phyloP scores from a whole-genome alignment of 352 stramenopile genomes.

The Globisporangium yorkense region DNA sequence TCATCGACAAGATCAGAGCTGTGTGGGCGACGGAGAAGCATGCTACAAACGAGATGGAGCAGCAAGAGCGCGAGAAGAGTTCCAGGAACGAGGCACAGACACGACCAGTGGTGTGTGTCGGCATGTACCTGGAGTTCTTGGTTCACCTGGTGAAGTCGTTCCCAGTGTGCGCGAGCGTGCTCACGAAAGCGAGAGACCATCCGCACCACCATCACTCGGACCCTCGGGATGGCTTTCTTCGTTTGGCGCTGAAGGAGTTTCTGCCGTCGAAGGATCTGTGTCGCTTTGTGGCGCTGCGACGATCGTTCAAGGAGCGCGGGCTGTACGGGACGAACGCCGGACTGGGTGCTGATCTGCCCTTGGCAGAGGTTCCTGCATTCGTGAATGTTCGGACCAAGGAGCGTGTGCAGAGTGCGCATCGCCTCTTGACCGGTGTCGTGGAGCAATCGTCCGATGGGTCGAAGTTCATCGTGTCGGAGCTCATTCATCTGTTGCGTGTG shows the following conservation, averaged over 20 bases:
- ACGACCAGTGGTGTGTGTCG: constrained; percentile 39
- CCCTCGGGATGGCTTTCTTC: constrained; percentile 38
- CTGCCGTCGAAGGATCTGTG: constrained; percentile 71
- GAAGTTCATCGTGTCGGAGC: constrained; percentile 68
- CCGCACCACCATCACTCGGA: constrained; percentile 23
- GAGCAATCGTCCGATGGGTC: constrained; percentile 72
- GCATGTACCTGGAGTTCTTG: constrained; percentile 63
- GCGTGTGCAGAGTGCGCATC: constrained; percentile 62
- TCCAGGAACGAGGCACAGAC: constrained; percentile 2
- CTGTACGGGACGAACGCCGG: constrained; percentile 31
- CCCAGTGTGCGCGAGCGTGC: constrained; percentile 51
- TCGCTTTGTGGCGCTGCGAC: constrained; percentile 46
- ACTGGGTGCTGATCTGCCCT: constrained; percentile 27
- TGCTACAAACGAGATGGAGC: constrained; percentile 9
- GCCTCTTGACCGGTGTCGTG: constrained; percentile 57
- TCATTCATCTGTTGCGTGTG: constrained; percentile 60
- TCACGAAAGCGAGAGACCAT: constrained; percentile 51
- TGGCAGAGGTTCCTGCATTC: constrained; percentile 27
- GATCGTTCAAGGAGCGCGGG: constrained; percentile 45
- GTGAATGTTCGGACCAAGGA: constrained; percentile 39
- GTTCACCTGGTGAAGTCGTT: constrained; percentile 72
- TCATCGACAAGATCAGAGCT: constrained; percentile 47
- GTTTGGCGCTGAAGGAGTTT: constrained; percentile 56
- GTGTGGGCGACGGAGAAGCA: constrained; percentile 56
- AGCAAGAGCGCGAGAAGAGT: constrained; percentile 5